Conservation (phyloP, 2,329 filamentous ascomycete species). For the Cladorrhinum sp. region DNA sequence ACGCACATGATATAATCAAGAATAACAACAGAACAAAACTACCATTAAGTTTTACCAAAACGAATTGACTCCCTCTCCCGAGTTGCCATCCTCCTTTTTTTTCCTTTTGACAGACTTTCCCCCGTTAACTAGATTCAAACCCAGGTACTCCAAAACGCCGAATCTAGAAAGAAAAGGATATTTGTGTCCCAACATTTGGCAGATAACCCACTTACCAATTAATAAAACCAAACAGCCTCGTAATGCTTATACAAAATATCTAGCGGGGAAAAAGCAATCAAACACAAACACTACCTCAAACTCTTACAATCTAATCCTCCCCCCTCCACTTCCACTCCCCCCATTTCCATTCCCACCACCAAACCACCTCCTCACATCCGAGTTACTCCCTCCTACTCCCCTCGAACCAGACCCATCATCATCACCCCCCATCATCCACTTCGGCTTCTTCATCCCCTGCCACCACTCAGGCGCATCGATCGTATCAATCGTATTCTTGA, state of each 20-base stretch:
- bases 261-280: neutral
- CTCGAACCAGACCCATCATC: constrained; percentile 33
- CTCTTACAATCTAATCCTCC: constrained; percentile 33
- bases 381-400: constrained; percentile 30
- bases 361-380: constrained; percentile 58
- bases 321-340: constrained; percentile 42
- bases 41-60: too few relatives aligned
- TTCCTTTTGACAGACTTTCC: too few relatives aligned
- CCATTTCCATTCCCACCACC: constrained; percentile 28
- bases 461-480: constrained; percentile 81
- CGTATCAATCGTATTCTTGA: constrained; percentile 89
- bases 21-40: too few relatives aligned
- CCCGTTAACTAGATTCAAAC: too few relatives aligned
- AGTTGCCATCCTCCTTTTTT: too few relatives aligned
- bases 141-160: too few relatives aligned
- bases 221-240: neutral
- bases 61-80: too few relatives aligned
- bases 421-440: constrained; percentile 71
- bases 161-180: too few relatives aligned
- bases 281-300: neutral
- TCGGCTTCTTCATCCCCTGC: constrained; percentile 69
- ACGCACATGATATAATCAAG: too few relatives aligned
- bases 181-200: neutral
- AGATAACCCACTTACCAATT: neutral
- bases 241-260: constrained; percentile 7